phyloP scores from a whole-genome alignment of 805 yeast genomes.

The Lachancea quebecensis region DNA sequence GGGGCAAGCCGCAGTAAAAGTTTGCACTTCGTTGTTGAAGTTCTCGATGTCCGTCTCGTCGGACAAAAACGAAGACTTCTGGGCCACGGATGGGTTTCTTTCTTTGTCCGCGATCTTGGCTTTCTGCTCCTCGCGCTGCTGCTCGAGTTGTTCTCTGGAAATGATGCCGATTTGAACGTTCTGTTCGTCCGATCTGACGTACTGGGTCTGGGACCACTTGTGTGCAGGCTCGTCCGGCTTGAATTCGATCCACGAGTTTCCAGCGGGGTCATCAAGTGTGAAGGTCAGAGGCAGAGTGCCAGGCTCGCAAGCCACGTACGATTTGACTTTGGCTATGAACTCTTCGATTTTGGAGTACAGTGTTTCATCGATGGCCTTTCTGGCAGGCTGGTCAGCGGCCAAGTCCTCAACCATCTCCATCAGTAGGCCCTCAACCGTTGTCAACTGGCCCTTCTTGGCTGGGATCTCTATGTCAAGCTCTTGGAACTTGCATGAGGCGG shows the following conservation, averaged over 20 bases:
- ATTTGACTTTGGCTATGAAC: constrained; percentile 54
- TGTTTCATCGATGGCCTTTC: constrained; percentile 70
- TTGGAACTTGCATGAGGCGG: constrained; percentile 69
- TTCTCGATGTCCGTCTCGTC: constrained; percentile 80
- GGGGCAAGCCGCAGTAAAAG: constrained; percentile 88
- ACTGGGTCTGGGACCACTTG: constrained; percentile 83
- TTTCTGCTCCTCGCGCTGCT: constrained; percentile 33
- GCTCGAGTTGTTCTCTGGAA: constrained; percentile 47
- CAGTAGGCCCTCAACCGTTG: constrained; percentile 86
- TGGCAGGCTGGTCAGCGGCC: constrained; percentile 68
- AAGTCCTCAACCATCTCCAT: constrained; percentile 79
- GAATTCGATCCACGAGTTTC: constrained; percentile 93
- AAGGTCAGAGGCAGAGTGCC: constrained; percentile 71
- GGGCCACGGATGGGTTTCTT: constrained; percentile 25
- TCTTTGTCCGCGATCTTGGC: constrained; percentile 32
- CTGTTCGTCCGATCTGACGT: constrained; percentile 81
- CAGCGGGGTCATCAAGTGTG: constrained; percentile 85
- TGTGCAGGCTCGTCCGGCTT: constrained; percentile 81
- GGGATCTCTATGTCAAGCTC: constrained; percentile 94
- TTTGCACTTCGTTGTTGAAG: constrained; percentile 82
- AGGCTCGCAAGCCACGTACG: constrained; percentile 58
- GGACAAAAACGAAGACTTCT: constrained; percentile 46
- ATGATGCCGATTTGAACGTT: constrained; percentile 77
- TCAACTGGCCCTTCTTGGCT: constrained; percentile 86
- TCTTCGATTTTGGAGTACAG: constrained; percentile 66